A percentile compares a stretch with the other conserved stretches of the same genome.
phyloP scores from a whole-genome alignment of 2,329 filamentous ascomycete genomes.

The Clathrospora elynae region DNA sequence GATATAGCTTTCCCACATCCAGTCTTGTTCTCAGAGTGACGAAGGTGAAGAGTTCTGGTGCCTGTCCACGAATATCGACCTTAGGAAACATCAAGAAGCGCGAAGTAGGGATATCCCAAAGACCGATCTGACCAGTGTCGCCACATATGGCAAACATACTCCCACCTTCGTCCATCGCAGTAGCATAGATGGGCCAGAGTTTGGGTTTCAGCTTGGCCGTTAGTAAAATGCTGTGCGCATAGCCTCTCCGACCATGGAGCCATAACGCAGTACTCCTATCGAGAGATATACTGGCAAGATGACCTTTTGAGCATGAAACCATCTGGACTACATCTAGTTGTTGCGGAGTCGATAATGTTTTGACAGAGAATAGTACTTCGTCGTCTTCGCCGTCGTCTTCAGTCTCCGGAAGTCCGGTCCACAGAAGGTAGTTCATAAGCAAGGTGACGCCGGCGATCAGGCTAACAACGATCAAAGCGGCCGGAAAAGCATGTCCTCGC shows the following conservation, averaged over 20 bases:
- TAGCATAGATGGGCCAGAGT: conserved; percentile 59
- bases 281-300: conserved; percentile 71
- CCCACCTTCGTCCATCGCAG: conserved; percentile 68
- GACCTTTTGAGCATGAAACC: conserved; percentile 64
- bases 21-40: conserved; percentile 37
- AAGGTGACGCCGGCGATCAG: conserved; percentile 68
- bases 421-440: conserved; percentile 75
- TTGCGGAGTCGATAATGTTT: conserved; percentile 67
- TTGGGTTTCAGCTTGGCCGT: conserved; percentile 44
- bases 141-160: conserved; percentile 71
- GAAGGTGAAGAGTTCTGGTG: conserved; percentile 67
- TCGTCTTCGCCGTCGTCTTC: conserved; percentile 55
- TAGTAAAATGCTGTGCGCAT: conserved; percentile 37
- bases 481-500: conserved; percentile 71
- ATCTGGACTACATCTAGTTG: conserved; percentile 71
- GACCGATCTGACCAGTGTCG: conserved; percentile 59
- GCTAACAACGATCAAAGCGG: conserved; percentile 67
- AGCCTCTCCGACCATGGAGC: conserved; percentile 46
- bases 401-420: conserved; percentile 61
- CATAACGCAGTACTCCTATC: conserved; percentile 72
- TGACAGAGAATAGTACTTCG: conserved; percentile 62
- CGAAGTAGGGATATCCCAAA: conserved; percentile 67
- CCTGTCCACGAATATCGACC: conserved; percentile 63
- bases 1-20: conserved; percentile 43
- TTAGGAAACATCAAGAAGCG: conserved; percentile 59